A percentile compares a stretch with the other conserved stretches of the same genome.
phyloP scores from a whole-genome alignment of 2,329 filamentous ascomycete genomes.

The Arthrobotrys conoides region DNA sequence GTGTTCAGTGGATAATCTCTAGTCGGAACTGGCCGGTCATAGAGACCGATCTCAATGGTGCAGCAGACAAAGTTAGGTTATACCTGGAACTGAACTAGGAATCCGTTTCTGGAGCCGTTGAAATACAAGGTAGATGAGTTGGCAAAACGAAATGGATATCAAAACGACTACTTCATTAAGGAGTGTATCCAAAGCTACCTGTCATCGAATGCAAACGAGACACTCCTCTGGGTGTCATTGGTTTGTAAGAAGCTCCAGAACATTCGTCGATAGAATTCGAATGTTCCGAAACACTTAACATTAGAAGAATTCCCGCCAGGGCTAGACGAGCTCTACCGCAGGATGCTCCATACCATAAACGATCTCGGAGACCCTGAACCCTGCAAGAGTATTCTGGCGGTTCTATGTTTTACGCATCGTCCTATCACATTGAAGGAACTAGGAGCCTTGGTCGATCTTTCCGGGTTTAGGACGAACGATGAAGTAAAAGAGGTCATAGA shows the following conservation, averaged over 20 bases:
- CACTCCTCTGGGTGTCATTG: slow-evolving; percentile 69
- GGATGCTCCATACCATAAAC: slow-evolving; percentile 67
- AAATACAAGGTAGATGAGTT: slow-evolving; percentile 65
- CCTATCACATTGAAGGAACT: slow-evolving; percentile 10
- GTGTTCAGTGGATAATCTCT: slow-evolving; percentile 68
- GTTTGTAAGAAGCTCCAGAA: slow-evolving; percentile 66
- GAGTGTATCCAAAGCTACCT: slow-evolving; percentile 61
- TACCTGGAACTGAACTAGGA: slow-evolving; percentile 67
- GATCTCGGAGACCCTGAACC: slow-evolving; percentile 64
- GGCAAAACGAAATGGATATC: slow-evolving; percentile 63
- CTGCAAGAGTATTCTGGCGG: slow-evolving; percentile 66
- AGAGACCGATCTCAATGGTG: slow-evolving; percentile 65
- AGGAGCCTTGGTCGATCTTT: slow-evolving; percentile 3
- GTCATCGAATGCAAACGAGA: slow-evolving; percentile 66
- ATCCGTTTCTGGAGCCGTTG: slow-evolving; percentile 66
- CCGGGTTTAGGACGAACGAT: slow-evolving; percentile 8
- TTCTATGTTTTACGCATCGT: slow-evolving; percentile 25
- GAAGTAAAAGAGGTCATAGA: slow-evolving; percentile 65
- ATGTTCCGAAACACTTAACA: slow-evolving; percentile 48
- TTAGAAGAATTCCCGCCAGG: slow-evolving; percentile 65
- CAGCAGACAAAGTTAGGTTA: slow-evolving; percentile 63
- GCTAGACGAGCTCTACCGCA: slow-evolving; percentile 66
- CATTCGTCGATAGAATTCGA: too few relatives aligned
- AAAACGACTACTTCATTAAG: slow-evolving; percentile 55
- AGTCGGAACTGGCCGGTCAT: slow-evolving; percentile 69